phyloP scores from a whole-genome alignment of 2,329 filamentous ascomycete species.

The Bipolaris gigantea region DNA sequence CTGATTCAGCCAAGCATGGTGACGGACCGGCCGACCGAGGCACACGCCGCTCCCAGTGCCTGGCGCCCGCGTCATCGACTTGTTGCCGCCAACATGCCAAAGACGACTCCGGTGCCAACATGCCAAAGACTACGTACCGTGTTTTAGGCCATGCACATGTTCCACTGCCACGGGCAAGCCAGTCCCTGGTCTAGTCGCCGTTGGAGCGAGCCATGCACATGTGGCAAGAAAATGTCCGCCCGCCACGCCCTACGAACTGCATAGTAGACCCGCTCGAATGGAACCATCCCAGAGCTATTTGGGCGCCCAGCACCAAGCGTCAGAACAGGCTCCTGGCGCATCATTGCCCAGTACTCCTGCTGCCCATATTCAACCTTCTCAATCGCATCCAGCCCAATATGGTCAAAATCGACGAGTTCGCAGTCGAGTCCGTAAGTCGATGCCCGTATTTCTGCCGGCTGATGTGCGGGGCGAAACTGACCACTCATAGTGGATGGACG shows the following conservation, averaged over 20 bases:
- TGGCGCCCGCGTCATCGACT: conserved; percentile 5
- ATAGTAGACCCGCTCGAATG: conserved; percentile 8
- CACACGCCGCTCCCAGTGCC: conserved; percentile 10
- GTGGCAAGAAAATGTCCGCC: background rate
- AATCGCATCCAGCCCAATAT: conserved; percentile 43
- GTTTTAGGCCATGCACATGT: background rate
- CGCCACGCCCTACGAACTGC: background rate
- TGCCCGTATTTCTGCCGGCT: conserved; percentile 20
- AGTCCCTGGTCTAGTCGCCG: no score
- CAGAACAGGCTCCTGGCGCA: background rate
- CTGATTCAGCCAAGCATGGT: conserved; percentile 21
- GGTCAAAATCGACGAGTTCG: conserved; percentile 64
- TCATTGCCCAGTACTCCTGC: background rate
- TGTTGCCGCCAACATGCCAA: background rate
- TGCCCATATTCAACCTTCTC: background rate
- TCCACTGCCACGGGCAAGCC: no score
- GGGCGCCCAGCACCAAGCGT: conserved; percentile 24
- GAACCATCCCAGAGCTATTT: conserved; percentile 3
- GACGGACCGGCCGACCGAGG: conserved; percentile 21
- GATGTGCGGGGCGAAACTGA: conserved; percentile 14
- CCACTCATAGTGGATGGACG: conserved; percentile 58
- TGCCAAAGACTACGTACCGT: background rate
- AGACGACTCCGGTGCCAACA: background rate
- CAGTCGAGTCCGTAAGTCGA: conserved; percentile 67
- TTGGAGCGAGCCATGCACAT: no score